Evolutionary conservation across 2,329 filamentous ascomycete species (phyloP).

Genomic region (Fusarium nelsonii): DNA sequence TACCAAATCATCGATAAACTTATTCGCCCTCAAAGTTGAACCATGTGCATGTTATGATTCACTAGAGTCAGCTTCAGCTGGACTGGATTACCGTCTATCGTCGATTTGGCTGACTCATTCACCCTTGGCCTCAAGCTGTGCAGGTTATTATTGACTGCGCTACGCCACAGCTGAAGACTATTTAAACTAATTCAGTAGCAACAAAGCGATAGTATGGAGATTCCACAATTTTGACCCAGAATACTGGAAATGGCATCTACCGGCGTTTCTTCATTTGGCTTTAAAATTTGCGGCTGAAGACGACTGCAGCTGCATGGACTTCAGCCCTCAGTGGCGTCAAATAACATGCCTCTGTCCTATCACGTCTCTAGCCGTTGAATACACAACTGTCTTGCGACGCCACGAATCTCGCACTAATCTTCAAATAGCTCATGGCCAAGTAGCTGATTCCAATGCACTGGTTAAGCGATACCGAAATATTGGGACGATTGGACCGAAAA

Average conservation of each 20-base stretch:
- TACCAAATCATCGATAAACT: neutral
- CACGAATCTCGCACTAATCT: neutral
- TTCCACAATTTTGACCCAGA: neutral
- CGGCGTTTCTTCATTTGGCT: neutral
- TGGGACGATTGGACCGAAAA: too few relatives aligned
- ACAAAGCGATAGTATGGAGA: neutral
- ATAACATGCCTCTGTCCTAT: neutral
- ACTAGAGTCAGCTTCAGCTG: neutral
- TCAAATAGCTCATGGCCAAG: neutral
- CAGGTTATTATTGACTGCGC: neutral
- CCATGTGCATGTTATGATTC: neutral
- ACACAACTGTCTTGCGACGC: neutral
- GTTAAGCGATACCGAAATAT: neutral
- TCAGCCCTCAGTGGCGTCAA: neutral
- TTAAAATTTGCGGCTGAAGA: neutral
- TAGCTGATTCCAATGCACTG: neutral
- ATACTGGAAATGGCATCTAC: neutral
- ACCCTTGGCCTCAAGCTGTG: neutral
- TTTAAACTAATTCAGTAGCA: neutral
- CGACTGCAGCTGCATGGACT: neutral
- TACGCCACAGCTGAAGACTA: conserved; percentile 8
- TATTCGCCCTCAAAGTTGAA: neutral
- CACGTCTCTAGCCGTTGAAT: too few relatives aligned
- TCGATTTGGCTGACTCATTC: neutral
- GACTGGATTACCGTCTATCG: neutral